Evolutionary conservation across 805 yeast genomes (phyloP), one percentile per base, ranked within the genome.

Genomic region (Cyberlindnera petersonii): DNA sequence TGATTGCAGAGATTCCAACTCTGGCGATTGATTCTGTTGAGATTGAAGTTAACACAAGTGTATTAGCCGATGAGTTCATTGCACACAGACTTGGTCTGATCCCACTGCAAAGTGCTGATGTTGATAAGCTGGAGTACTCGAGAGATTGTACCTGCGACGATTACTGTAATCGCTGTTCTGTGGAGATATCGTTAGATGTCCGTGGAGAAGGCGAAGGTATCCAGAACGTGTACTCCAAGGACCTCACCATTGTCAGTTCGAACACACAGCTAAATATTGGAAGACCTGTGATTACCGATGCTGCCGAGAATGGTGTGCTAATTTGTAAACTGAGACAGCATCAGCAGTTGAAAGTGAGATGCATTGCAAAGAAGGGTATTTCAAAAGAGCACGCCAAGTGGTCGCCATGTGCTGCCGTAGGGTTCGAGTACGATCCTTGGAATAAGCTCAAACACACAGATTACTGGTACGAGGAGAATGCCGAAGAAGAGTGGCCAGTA

Each of bases 341-440:
- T 55, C 99, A 93, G 67, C 96, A 91, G 59, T 71, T 93, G 52
- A 77, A 82, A 51, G 67, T 93, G 44, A 81, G 82, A 50, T 93
- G 99, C 65, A 83, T 93, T 47, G 98, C 99, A 39, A 93, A 93
- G 64, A 93, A 93, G 68, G 98, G 98, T 31, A 88, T 88, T 43
- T 86, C 96, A 35, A 89, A 89, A 61, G 99, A 93, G 61, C 99
- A 93, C 59, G 96, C 98, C 35, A 93, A 93, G 59, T 93, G 99
- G 99, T 82, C 93, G 6, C 97, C 98, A 10, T 84, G 95, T 50
- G 75, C 97, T 0, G 98, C 98, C 17, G 76, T 91, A 39, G 97
- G 95, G 15, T 91, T 91, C 55, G 98, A 91, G 63, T 91, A 91
- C 58, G 98, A 91, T 57, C 98, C 99, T n/a, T 91, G 96, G 94